Evolutionary conservation across 2,329 filamentous ascomycete species (phyloP), one percentile per base, ranked within the genome.

Genomic region (Colletotrichum incanum): DNA sequence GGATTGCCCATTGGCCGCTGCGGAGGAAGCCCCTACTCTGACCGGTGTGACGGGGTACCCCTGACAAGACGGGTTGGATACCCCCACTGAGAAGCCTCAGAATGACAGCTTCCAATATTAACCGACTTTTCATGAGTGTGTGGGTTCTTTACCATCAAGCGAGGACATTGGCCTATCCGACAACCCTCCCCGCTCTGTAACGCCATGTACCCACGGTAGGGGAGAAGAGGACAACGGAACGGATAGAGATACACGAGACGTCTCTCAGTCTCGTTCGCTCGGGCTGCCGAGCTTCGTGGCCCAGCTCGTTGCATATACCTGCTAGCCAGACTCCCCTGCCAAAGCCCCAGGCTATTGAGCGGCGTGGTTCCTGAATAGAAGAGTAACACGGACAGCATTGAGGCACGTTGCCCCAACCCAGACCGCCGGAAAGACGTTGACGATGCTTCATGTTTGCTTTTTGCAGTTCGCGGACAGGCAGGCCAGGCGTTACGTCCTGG

Each of bases 1-100:
- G 65, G 69, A 73, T 65, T 69, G 72, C 70, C 72, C 65, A 74
- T 73, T 73, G 71, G 71, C 50, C 50, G 39, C 54, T 64, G 54
- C 55, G 31, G 41, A 67, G 61, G 11, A 50, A 41, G 12, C 20
- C 61, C 60, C 61, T 65, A 47, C 41, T 34, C 37, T 61, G 49
- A 59, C 56, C 39, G 55, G 61, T 41, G 28, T 26, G 49, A 63
- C 67, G 55, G 37, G 67, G 67, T 18, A 61, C 50, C 60, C 60
- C 67, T 69, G 69, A 26, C 23, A n/a, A 56, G 26, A 9, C 34
- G 55, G 37, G 28, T 39, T 41, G 52, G 43, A 66, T 16, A 7
- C 34, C 47, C 61, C 61, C 71, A 58, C 61, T 28, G 28, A n/a
- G 71, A 73, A 59, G 67, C 71, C 56, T 71, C 66, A 67, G 61